Base-by-base conservation (phyloP, 2,329 filamentous ascomycete genomes). In the Cyanodermella asteris region DNA sequence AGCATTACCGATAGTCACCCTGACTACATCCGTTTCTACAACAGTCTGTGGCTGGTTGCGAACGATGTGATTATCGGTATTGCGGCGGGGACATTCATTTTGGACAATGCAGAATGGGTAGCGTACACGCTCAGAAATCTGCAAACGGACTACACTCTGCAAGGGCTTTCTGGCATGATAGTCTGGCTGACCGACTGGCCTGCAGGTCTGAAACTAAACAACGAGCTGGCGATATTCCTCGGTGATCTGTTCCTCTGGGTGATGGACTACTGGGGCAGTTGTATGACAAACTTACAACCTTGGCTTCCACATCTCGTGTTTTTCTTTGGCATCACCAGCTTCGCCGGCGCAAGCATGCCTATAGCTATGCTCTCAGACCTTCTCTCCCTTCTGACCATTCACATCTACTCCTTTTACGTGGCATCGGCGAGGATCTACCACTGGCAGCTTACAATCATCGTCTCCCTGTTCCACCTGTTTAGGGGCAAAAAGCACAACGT, bases 11-110 rank as follows among this genome's bases (percentile, higher is more conserved):
- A 74, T 23, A 91, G 74, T 38, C 84, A 97, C 46, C 80, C 84
- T 1, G 87, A 97, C 46, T 97, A 97, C 46, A 97, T 97, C 36
- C 74, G 87, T 10, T 97, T 97, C 50, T 97, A 94, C 53, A 97
- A 97, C 47, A 93, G 81, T 41, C 56, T 97, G 4, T 97, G 87
- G 87, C 73, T 97, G 6, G 87, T 97, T 13, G 82, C 82, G 16
- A 97, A 97, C 51, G 87, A 97, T 51, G 75, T 97, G 23, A 97
- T 97, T 35, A 94, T 97, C 31, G 90, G 87, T 14, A 93, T 97
- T 36, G 87, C 87, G 2, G 53, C 97, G 6, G 90, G 87, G 0
- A 91, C 81, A 1, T 97, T 91, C 46, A 91, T 97, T 32, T 84
- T 94, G 33, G 87, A 97, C 44, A 93, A 97, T 39, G 72, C 80